Evolutionary conservation across 2,329 filamentous ascomycete species (phyloP), one percentile per base, ranked within the genome.

Genomic region (Stagonosporopsis cucurbitacearum): DNA sequence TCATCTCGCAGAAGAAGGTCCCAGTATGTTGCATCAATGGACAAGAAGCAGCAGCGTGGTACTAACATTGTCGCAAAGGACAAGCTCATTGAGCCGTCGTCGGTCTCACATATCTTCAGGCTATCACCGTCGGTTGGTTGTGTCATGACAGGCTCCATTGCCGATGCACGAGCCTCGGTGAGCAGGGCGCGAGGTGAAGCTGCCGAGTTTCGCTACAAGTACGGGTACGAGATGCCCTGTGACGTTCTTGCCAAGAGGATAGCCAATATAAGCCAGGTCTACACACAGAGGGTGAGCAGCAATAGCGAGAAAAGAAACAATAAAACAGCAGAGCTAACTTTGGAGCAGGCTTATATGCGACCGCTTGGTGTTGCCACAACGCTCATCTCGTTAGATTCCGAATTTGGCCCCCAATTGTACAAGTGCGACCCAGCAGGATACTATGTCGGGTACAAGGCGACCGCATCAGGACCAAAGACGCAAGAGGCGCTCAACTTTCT

Each of bases 181-280:
- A 91, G 92, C 79, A 88, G 95, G 72, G 95, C 95, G 63, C 90
- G 95, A 80, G 91, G 91, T 69, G 95, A 99, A 81, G 95, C 95
- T 66, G 94, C 94, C 54, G 94, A 99, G 76, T 99, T 99, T 82
- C 88, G 88, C 79, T 99, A 99, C 87, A 97, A 97, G 82, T 96
- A 87, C 76, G 95, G 95, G 72, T 99, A 99, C 79, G 95, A 99
- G 84, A 99, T 99, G 95, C 95, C 95, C 58, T 96, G 92, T 77
- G 95, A 99, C 79, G 95, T 92, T 48, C 81, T 99, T 72, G 91
- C 95, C 64, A 99, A 99, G 86, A 87, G 95, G 75, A 82, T 99
- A 79, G 95, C 95, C 76, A 99, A 99, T 80, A 97, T 99, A 82
- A 97, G 92, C 79, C 95, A 99, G 80, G 95, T 99, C 65, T 99